Conservation (phyloP, 192 early-diverging fungal genomes). For the Entomortierella beljakovae region DNA sequence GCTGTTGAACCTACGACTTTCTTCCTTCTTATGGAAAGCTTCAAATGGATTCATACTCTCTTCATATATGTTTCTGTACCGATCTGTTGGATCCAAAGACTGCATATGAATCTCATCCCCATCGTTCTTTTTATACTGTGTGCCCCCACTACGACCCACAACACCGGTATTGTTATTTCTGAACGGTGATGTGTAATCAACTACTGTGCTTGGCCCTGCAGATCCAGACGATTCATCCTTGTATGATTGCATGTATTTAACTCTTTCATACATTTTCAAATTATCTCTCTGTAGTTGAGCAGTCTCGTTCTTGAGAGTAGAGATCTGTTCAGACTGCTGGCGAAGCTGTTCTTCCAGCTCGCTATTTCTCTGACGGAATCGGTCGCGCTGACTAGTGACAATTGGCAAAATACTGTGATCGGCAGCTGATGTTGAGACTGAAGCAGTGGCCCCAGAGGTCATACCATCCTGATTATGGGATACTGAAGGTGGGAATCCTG, state of each 20-base stretch:
- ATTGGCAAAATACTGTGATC: conserved; percentile 80
- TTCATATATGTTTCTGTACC: conserved; percentile 88
- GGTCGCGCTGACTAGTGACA: conserved; percentile 87
- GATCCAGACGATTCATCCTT: conserved; percentile 31
- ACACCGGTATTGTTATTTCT: conserved; percentile 1
- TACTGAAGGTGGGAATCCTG: conserved; percentile 32
- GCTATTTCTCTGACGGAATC: conserved; percentile 89
- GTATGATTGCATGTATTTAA: conserved; percentile 88
- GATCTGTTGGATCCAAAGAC: conserved; percentile 64
- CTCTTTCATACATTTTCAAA: conserved; percentile 89
- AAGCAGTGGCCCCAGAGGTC: neutral
- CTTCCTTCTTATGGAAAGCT: conserved; percentile 83
- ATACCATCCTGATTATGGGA: conserved; percentile 21
- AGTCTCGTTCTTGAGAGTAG: conserved; percentile 72
- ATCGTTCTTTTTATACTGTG: conserved; percentile 42
- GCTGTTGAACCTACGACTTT: conserved; percentile 72
- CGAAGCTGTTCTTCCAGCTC: conserved; percentile 84
- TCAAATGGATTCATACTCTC: conserved; percentile 91
- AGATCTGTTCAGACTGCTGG: conserved; percentile 54
- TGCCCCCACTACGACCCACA: conserved; percentile 23
- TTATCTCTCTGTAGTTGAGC: conserved; percentile 85
- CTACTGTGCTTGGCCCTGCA: conserved; percentile 35
- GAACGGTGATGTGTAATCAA: conserved; percentile 50
- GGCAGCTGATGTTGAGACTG: conserved; percentile 17
- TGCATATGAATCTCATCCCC: conserved; percentile 50